Evolutionary conservation across 2,329 filamentous ascomycete species (phyloP).

Genomic region (Sclerotinia spermophila): DNA sequence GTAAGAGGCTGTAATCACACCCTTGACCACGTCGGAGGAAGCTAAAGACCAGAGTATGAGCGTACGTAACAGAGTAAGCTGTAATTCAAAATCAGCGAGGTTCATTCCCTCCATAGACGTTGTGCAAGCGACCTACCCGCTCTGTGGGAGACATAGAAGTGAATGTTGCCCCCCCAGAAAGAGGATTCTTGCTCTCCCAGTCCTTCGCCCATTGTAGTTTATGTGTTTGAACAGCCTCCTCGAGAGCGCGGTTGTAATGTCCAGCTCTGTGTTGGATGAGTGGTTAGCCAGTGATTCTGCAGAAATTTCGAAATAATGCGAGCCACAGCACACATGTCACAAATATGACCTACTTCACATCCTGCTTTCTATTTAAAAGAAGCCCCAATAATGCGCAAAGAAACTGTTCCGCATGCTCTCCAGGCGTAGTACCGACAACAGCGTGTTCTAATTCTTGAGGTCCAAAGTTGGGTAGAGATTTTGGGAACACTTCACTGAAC

Average conservation of each 20-base stretch:
- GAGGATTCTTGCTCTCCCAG: conserved; percentile 80
- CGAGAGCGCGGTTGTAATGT: conserved; percentile 88
- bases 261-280: conserved; percentile 60
- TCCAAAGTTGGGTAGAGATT: conserved; percentile 83
- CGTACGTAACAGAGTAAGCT: conserved; percentile 44
- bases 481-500: conserved; percentile 84
- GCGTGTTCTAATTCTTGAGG: conserved; percentile 93
- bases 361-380: conserved; percentile 94
- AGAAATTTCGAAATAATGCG: neutral
- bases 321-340: neutral
- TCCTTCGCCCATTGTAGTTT: conserved; percentile 81
- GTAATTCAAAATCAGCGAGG: conserved; percentile 2
- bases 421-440: conserved; percentile 71
- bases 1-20: conserved; percentile 81
- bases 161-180: conserved; percentile 78
- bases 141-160: conserved; percentile 75
- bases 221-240: conserved; percentile 85
- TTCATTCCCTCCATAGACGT: too few relatives aligned
- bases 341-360: conserved; percentile 76
- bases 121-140: conserved; percentile 56
- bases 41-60: conserved; percentile 86
- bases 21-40: conserved; percentile 78
- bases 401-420: conserved; percentile 81
- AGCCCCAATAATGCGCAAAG: conserved; percentile 85
- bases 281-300: conserved; percentile 20